These are phyloP conservation scores for Magnolia changhungtana DNA, from an alignment of 164 flowering plant species.

Conservation along the genomic window DNA sequence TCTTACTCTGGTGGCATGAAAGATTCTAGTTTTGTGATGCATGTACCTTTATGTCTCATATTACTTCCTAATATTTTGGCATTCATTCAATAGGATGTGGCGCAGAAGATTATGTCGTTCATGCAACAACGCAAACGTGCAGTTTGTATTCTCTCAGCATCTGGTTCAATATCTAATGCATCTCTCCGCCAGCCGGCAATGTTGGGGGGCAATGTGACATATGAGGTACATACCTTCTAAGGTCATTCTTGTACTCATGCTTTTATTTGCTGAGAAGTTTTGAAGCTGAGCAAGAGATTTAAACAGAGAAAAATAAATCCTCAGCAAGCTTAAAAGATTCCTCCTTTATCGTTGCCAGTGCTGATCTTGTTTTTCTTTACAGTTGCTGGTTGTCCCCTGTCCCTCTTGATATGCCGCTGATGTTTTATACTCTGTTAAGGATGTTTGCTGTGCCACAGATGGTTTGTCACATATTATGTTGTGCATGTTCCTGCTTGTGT, in stretches of 20 bases:
- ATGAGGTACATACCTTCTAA: slow-evolving; percentile 49
- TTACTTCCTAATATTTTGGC: slow-evolving; percentile 5
- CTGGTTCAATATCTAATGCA: slow-evolving; percentile 78
- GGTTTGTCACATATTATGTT: no score
- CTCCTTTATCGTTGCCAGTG: not conserved
- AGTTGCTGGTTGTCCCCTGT: not conserved
- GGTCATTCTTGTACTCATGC: not conserved
- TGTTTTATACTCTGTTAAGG: not conserved
- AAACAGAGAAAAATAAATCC: not conserved
- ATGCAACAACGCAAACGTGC: slow-evolving; percentile 76
- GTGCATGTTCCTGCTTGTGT: no score
- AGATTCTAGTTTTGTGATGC: not conserved
- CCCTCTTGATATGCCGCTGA: not conserved
- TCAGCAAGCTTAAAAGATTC: not conserved
- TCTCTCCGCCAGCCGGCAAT: slow-evolving; percentile 82
- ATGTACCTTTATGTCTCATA: not conserved
- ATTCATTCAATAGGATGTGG: slow-evolving; percentile 56
- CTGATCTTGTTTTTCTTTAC: not conserved
- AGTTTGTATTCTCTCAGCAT: slow-evolving; percentile 82
- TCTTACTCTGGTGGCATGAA: not conserved
- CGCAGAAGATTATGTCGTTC: slow-evolving; percentile 72
- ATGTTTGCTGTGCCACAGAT: not conserved
- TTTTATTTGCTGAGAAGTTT: not conserved
- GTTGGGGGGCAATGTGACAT: slow-evolving; percentile 69
- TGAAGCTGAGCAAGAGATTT: not conserved